Base-by-base conservation (phyloP, 2,329 filamentous ascomycete genomes). In the Pseudovirgaria hyperparasitica region DNA sequence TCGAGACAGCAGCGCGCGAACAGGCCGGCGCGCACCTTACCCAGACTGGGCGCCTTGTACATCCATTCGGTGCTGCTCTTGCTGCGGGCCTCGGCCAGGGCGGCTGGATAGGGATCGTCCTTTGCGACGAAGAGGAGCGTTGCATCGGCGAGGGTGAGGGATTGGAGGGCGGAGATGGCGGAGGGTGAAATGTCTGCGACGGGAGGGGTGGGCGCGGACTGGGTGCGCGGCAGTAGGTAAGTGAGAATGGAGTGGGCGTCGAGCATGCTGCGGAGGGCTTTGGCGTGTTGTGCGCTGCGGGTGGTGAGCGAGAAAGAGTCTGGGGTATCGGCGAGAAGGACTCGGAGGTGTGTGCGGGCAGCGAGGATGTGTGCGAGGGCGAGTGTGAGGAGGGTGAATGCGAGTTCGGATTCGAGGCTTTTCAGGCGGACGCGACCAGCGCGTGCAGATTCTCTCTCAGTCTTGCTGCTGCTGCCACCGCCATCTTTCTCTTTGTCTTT, bases 21-120 rank as follows among this genome's bases (percentile, higher is more conserved):
- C 2, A 98, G 64, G 44, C 92, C 76, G 6, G 84, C 84, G 24
- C 87, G 75, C 11, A 93, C 85, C 47, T 87, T 86, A 16, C 85
- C 80, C 25, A 94, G 82, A 26, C 84, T 74, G 1, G 87, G 84
- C 0, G 84, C 71, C 43, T 80, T 82, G 52, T 90, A 92, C 85
- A 96, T 96, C 87, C 87, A 98, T 39, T 96, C 87, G 34, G 71
- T 84, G 51, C 86, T 84, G 39, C 77, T 74, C 28, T 76, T 72
- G 46, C 92, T 92, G 25, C 86, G 70, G 30, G 77, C 72, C 43
- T 92, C 82, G 1, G 84, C 74, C 3, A 92, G 77, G 5, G 76
- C 70, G 2, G 79, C 75, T 1, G 87, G 79, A 45, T 94, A 96
- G 0, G 87, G 85, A 45, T 98, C 90, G 47, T 96, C 87, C 42